Evolutionary conservation across 257 asterid genomes (phyloP), one percentile per base, ranked within the genome.

Genomic region (Jasminum sambac): DNA sequence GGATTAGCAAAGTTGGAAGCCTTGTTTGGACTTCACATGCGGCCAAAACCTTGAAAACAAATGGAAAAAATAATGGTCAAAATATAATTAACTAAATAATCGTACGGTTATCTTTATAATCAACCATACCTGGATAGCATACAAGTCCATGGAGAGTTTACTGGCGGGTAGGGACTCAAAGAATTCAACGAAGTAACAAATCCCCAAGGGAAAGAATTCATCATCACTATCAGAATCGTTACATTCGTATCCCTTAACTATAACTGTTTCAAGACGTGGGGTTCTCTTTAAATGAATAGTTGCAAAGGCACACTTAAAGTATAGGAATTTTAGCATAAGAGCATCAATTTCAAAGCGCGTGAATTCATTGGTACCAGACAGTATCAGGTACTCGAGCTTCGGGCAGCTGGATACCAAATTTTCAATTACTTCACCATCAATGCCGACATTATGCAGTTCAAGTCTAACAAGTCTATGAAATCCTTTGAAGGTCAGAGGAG

Each of bases 401-500:
- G 44, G 66, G 66, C 66, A 48, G 58, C 19, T n/a, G 1, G 60
- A 50, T 0, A 72, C 30, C 26, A 72, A 48, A 19, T 8, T 63
- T 21, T 26, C 40, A 37, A 72, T 26, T 8, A 17, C 34, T 16
- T 72, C 48, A 11, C 13, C 11, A 38, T 16, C 23, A 52, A 65
- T 48, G 38, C 7, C 11, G 40, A 72, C 60, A 0, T 39, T 4
- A 21, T 0, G 0, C 21, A 65, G 14, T 52, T 50, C 41, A 14
- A 65, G 30, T 1, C 1, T 0, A 3, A 36, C 12, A 39, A 65
- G 72, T 3, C n/a, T 24, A 26, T 48, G 30, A 65, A 72, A 72
- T 48, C 11, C 67, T 24, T 24, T 42, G 26, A 72, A 72, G 13
- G 10, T 25, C 6, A 30, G 36, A 30, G 66, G 58, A 13, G 77